Evolutionary conservation across 2,329 filamentous ascomycete species (phyloP).

Genomic region (Calonectria henricotiae): DNA sequence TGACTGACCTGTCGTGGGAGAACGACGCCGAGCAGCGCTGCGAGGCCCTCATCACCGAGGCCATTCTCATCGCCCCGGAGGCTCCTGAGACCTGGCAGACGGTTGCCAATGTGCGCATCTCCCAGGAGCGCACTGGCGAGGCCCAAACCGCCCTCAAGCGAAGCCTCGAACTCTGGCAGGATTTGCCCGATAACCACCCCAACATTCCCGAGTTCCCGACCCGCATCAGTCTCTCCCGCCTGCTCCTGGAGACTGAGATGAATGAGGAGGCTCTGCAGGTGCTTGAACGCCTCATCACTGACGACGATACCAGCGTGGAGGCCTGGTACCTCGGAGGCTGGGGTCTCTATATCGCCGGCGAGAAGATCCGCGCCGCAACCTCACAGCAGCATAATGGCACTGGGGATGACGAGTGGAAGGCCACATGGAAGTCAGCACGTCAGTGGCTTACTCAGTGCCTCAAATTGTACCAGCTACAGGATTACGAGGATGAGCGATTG

Average conservation of each 20-base stretch:
- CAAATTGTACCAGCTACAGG: constrained; percentile 82
- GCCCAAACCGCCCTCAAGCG: constrained; percentile 83
- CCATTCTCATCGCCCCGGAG: constrained; percentile 85
- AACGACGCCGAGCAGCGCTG: constrained; percentile 91
- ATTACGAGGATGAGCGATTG: constrained; percentile 89
- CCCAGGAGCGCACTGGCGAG: constrained; percentile 85
- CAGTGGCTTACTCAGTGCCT: constrained; percentile 89
- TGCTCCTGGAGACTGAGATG: constrained; percentile 93
- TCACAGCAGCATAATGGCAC: constrained; percentile 54
- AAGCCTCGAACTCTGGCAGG: constrained; percentile 88
- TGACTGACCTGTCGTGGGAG: constrained; percentile 97
- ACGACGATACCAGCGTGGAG: constrained; percentile 96
- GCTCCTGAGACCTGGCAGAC: constrained; percentile 95
- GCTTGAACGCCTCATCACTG: constrained; percentile 84
- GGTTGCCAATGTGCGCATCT: constrained; percentile 93
- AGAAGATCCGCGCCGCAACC: constrained; percentile 71
- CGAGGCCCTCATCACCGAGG: constrained; percentile 91
- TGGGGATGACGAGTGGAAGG: constrained; percentile 67
- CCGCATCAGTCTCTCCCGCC: constrained; percentile 84
- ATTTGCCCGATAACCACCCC: constrained; percentile 80
- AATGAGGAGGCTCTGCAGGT: constrained; percentile 89
- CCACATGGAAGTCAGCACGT: constrained; percentile 81
- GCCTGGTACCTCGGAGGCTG: constrained; percentile 98
- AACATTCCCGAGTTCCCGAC: constrained; percentile 88
- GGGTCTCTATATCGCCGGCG: constrained; percentile 86